Evolutionary conservation across 2,329 filamentous ascomycete species (phyloP), one percentile per base, ranked within the genome.

Genomic region (Pseudocercospora pini-densiflorae): DNA sequence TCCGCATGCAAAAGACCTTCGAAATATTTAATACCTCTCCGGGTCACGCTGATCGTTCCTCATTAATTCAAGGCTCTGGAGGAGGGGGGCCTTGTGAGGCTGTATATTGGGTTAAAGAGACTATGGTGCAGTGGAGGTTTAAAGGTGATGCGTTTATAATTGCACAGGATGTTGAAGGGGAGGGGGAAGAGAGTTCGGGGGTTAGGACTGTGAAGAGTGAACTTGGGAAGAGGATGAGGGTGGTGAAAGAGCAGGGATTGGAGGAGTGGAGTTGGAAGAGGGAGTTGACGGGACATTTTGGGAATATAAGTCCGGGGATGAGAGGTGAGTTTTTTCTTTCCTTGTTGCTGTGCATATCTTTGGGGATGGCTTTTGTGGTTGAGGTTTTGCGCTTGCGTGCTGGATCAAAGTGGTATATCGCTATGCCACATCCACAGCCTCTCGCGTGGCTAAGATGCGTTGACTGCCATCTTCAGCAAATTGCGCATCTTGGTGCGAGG

Each of bases 281-380:
- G 69, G 93, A 97, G 80, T 79, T 97, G 43, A 93, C 92, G 59
- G 92, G 88, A 58, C 92, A 95, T 77, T 98, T 97, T 86, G 94
- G 93, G 21, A 97, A 97, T 78, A 80, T 95, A 72, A 90, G 87
- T 71, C 94, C 94, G 6, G 82, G 84, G 0, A 93, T 97, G 89
- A 86, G 94, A 81, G 87, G 88, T 88, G 77, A 59, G 79, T 77
- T 55, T 36, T 12, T 33, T 10, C 31, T 33, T 33, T 33, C 31
- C 31, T 33, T 33, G 31, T 33, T 10, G 31, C 31, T 33, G 31
- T 12, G 9, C 10, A 8, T 33, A 12, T 9, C 31, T 33, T 33
- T 27, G 24, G 24, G 24, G 24, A 27, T 27, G 24, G 8, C 29
- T 9, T 31, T 31, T 9, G 29, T 31, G 29, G 29, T 31, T 9